Evolutionary conservation across 208 protist species (phyloP), one percentile per base, ranked within the genome.

Genomic region (Trypanosoma conorhini): DNA sequence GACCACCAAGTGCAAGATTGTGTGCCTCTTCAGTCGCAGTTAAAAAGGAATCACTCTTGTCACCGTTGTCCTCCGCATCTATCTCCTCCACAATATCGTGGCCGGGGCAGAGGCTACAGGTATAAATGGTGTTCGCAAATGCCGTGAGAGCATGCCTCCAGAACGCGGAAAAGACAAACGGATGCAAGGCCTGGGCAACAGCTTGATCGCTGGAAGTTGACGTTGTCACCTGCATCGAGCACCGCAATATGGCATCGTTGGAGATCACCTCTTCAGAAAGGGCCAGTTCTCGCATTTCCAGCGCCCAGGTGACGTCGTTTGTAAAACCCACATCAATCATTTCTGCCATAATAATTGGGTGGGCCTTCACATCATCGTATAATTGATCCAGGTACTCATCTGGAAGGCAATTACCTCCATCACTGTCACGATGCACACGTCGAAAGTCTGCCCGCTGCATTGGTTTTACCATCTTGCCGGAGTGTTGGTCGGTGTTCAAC

Each of bases 401-500:
- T 21, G 96, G 91, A 21, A 99, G 79, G 57, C 96, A 81, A 33
- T 92, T 81, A 60, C 86, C 92, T 62, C 98, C 93, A 85, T 99
- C 98, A 70, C 98, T 98, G 71, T 94, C 94, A n/a, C 91, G 81
- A 82, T 98, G 99, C 81, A 99, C 99, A 48, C 76, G 81, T 40
- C 96, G 63, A 77, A 99, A 99, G 62, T 97, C 94, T 10, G 81
- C 81, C 35, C 92, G 72, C 44, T 95, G 97, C 91, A 99, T 98
- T 68, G 96, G 97, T 28, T 96, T 92, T 31, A 89, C 83, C 30
- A 99, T 82, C 65, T 93, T 91, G 26, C 93, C 91, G 15, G 91
- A 98, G 81, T 99, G 98, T 67, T 97, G 85, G 76, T 99, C 98
- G 0, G 99, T 99, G 82, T 99, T 99, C n/a, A 99, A 92, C 97